Percentiles rank a stretch among this genome's conserved stretches.
Evolutionary conservation across 2,329 filamentous ascomycete genomes (phyloP).

Genomic region (Bipolaris bicolor): DNA sequence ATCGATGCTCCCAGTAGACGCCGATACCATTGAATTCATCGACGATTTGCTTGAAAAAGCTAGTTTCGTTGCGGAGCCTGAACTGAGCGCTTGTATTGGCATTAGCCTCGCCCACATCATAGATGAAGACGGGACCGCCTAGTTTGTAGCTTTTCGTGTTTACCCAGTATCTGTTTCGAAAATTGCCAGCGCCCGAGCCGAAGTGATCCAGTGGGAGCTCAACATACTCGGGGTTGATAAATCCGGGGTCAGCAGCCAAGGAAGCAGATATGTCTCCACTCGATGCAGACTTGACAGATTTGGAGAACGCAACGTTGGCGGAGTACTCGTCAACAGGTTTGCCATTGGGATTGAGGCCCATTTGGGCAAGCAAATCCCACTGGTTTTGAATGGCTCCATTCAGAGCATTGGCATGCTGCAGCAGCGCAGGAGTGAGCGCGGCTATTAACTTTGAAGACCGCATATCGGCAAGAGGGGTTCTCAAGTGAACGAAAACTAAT

Average conservation of each 20-base stretch:
- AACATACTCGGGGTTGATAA: neutral
- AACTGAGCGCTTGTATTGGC: neutral
- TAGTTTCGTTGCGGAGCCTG: conserved; percentile 19
- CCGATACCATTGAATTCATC: conserved; percentile 47
- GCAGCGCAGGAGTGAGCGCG: conserved; percentile 34
- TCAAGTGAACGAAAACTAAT: conserved; percentile 1
- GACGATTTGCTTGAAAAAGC: conserved; percentile 47
- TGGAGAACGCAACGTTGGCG: neutral
- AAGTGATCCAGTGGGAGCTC: conserved; percentile 30
- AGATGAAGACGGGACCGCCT: conserved; percentile 49
- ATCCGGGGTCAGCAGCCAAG: neutral
- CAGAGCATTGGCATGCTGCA: conserved; percentile 31
- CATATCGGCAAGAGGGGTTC: conserved; percentile 27
- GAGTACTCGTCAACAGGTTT: neutral
- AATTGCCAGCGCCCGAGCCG: conserved; percentile 23
- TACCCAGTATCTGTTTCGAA: conserved; percentile 50
- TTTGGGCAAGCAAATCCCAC: conserved; percentile 1
- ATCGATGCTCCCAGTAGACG: conserved; percentile 52
- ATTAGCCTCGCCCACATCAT: conserved; percentile 45
- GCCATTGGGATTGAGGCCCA: neutral
- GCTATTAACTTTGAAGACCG: conserved; percentile 26
- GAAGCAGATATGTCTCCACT: neutral
- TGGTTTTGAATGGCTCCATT: conserved; percentile 2
- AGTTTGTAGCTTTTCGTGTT: conserved; percentile 40
- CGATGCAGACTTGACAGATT: conserved; percentile 1